phyloP scores from a whole-genome alignment of 2,329 filamentous ascomycete species.

The Thelonectria blattea region DNA sequence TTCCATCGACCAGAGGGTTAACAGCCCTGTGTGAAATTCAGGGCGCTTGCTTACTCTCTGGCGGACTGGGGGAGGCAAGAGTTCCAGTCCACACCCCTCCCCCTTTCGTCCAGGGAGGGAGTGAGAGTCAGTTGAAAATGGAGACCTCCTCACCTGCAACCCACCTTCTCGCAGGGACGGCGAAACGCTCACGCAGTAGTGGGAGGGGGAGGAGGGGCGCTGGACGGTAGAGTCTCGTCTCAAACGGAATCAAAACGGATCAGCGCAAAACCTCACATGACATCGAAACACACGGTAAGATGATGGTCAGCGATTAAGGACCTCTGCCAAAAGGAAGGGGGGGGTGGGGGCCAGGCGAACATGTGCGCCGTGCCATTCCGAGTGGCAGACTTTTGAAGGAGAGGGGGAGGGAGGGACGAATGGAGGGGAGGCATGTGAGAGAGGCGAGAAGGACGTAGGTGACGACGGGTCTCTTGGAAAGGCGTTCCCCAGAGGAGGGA shows the following conservation, averaged over 20 bases:
- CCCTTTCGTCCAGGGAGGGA: not conserved
- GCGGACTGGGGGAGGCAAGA: not conserved
- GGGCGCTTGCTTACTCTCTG: conserved; percentile 31
- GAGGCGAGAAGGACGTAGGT: not conserved
- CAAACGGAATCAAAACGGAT: conserved; percentile 2
- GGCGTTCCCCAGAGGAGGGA: conserved; percentile 16
- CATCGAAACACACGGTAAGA: conserved; percentile 21
- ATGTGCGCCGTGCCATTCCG: conserved; percentile 13
- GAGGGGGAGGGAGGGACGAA: too few relatives aligned
- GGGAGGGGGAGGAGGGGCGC: conserved; percentile 4
- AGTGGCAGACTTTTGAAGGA: conserved; percentile 1
- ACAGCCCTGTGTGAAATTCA: conserved; percentile 32
- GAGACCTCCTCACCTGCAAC: conserved; percentile 11
- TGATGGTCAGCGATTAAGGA: conserved; percentile 12
- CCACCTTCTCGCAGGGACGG: conserved; percentile 17
- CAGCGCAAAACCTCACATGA: conserved; percentile 14
- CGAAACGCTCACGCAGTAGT: conserved; percentile 11
- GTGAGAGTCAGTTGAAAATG: not conserved
- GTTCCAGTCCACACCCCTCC: conserved; percentile 16
- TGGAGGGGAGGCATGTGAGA: not conserved
- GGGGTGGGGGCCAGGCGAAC: conserved; percentile 7
- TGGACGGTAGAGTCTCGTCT: not conserved
- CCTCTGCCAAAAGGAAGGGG: conserved; percentile 1
- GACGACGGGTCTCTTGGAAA: conserved; percentile 14
- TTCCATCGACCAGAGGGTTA: conserved; percentile 22